Conservation (phyloP, 805 yeast genomes). For the Lipomyces orientalis region DNA sequence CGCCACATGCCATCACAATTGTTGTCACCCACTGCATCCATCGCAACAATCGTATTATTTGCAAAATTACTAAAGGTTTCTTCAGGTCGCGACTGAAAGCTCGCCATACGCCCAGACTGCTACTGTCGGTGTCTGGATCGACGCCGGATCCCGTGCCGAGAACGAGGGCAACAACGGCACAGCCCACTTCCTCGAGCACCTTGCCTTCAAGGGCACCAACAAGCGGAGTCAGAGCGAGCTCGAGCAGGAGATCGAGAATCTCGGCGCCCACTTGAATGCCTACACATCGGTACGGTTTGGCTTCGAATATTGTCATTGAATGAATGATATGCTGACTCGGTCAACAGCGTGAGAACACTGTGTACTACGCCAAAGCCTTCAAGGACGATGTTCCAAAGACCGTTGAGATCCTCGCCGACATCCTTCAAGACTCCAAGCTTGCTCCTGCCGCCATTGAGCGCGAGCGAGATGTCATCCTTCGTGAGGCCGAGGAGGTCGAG, state of each 20-base stretch:
- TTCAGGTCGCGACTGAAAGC: slow-evolving; percentile 70
- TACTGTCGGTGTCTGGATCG: slow-evolving; percentile 98
- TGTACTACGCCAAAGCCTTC: slow-evolving; percentile 89
- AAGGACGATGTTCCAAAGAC: slow-evolving; percentile 80
- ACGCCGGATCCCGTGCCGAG: slow-evolving; percentile 98
- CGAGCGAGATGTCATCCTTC: slow-evolving; percentile 93
- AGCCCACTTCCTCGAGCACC: slow-evolving; percentile 95
- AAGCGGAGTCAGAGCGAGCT: slow-evolving; percentile 78
- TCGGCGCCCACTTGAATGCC: slow-evolving; percentile 98
- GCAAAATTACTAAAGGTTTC: background rate
- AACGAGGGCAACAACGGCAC: slow-evolving; percentile 84
- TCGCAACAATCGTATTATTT: background rate
- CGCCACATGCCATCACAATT: background rate
- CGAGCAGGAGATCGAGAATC: slow-evolving; percentile 92
- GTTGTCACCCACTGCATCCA: background rate
- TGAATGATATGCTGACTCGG: slow-evolving; percentile 1
- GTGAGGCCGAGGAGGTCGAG: slow-evolving; percentile 97
- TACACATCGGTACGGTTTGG: slow-evolving; percentile 67
- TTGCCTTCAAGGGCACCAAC: slow-evolving; percentile 93
- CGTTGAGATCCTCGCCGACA: slow-evolving; percentile 87
- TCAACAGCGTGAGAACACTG: slow-evolving; percentile 82
- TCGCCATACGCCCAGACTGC: slow-evolving; percentile 91
- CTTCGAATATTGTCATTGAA: background rate
- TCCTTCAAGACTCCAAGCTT: slow-evolving; percentile 81
- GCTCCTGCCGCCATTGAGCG: slow-evolving; percentile 87